Evolutionary conservation across 2,329 filamentous ascomycete genomes (phyloP).

Genomic region (Chaetomium sp.): DNA sequence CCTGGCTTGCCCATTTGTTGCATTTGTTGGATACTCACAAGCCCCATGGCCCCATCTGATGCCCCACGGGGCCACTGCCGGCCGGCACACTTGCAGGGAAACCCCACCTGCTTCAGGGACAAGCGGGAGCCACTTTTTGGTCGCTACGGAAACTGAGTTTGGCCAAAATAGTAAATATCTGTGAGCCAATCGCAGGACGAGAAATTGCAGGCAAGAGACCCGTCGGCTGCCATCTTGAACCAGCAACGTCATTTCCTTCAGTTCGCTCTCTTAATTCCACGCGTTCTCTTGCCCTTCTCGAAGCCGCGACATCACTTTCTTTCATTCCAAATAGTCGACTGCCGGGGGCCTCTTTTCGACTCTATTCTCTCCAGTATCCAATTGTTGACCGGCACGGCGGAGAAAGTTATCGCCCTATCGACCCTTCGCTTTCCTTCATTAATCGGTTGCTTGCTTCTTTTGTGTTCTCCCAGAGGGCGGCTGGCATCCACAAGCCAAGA

Average conservation of each 20-base stretch:
- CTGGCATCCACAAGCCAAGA: slow-evolving; percentile 25
- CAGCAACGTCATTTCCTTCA: slow-evolving; percentile 33
- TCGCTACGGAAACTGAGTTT: slow-evolving; percentile 32
- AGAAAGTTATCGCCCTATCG: slow-evolving; percentile 19
- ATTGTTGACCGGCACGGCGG: slow-evolving; percentile 28
- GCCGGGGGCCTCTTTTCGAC: background rate
- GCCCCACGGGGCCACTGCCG: background rate
- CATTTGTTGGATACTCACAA: background rate
- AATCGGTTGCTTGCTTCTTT: slow-evolving; percentile 11
- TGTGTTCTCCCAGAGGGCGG: slow-evolving; percentile 13
- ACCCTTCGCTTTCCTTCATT: slow-evolving; percentile 8
- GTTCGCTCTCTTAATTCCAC: slow-evolving; percentile 13
- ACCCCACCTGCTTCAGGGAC: slow-evolving; percentile 15
- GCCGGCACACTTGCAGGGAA: background rate
- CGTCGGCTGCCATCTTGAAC: background rate
- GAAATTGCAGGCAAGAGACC: slow-evolving; percentile 24
- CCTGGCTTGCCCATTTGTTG: background rate
- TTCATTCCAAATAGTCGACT: slow-evolving; percentile 18
- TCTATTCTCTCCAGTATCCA: slow-evolving; percentile 18
- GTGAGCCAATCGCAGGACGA: slow-evolving; percentile 25
- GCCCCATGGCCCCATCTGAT: background rate
- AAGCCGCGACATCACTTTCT: background rate
- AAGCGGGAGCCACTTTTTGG: slow-evolving; percentile 12
- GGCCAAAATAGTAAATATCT: slow-evolving; percentile 30
- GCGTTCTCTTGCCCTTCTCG: slow-evolving; percentile 13